Evolutionary conservation across 2,329 filamentous ascomycete species (phyloP), one percentile per base, ranked within the genome.

Genomic region (Aspergillus proliferans): DNA sequence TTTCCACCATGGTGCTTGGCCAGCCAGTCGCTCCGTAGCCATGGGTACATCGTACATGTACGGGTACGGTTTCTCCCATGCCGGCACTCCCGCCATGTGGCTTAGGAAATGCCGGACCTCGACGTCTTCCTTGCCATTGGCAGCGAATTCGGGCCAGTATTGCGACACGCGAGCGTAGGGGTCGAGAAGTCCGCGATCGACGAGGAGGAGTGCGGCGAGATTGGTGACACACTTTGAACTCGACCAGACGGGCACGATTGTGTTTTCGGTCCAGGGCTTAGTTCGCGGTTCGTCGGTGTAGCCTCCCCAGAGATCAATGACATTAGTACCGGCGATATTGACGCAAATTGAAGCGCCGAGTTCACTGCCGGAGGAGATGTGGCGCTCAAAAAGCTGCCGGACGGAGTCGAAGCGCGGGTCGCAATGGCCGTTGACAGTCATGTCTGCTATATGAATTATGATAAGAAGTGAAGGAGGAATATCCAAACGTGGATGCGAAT

Each of bases 71-170:
- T 60, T 47, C 9, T 74, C 59, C 65, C 68, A 72, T 2, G 61
- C 59, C 0, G 66, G 62, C 3, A 67, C 48, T 2, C 63, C 67
- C 0, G 72, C 63, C 0, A 63, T 70, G 53, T 76, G 74, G 1
- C 65, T 65, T 10, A 76, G 58, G 2, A 74, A 12, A 50, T 76
- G 72, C 1, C 65, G 61, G 5, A 76, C 66, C 9, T 65, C 52
- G 40, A 75, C 56, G 12, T 67, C 54, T 36, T 70, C 58, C 43
- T 76, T 75, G 34, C 71, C 72, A 18, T 71, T 70, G 10, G 52
- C 62, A 0, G 60, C 70, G 47, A 76, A 76, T 41, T 76, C 74
- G 1, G 74, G 74, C 74, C 74, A 77, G 60, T 76, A 71, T 36
- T 65, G 60, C 1, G 67, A 52, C 1, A 76, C 70, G 2, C 66